Percentiles rank a stretch among this genome's conserved stretches.
Conservation (phyloP, 768 basidiomycete species). For the Agrocybe praecox region DNA sequence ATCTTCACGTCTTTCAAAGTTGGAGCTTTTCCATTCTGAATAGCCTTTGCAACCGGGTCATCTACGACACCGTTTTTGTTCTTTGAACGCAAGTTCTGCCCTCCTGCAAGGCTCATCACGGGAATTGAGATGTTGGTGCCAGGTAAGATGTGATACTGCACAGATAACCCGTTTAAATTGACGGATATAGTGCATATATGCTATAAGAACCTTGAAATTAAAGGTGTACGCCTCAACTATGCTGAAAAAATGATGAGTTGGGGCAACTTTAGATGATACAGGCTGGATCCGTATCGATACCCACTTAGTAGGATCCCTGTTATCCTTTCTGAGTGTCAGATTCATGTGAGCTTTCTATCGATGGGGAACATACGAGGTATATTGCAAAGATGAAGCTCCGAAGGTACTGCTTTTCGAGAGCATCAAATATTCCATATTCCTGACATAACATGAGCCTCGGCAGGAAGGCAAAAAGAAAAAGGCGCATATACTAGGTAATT, state of each 20-base stretch:
- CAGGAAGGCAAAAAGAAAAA: constrained; percentile 1
- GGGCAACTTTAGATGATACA: no score
- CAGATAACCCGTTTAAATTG: neutral
- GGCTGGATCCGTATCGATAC: constrained; percentile 15
- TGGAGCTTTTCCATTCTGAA: constrained; percentile 61
- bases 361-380: constrained; percentile 60
- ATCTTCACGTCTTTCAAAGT: constrained; percentile 82
- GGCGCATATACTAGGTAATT: constrained; percentile 63
- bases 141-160: constrained; percentile 70
- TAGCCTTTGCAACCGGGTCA: constrained; percentile 66
- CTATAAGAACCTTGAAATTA: constrained; percentile 69
- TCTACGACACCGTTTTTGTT: constrained; percentile 21
- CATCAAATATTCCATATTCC: constrained; percentile 89
- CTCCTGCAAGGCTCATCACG: constrained; percentile 72
- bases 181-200: neutral
- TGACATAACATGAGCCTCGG: constrained; percentile 25
- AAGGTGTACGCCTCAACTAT: constrained; percentile 90
- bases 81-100: constrained; percentile 49
- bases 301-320: constrained; percentile 76
- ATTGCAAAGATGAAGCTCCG: constrained; percentile 85
- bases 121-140: constrained; percentile 65
- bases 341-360: neutral
- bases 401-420: constrained; percentile 82
- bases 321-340: constrained; percentile 54
- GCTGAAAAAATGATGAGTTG: constrained; percentile 35